Conservation (phyloP, 352 stramenopile species). For the Halophytophthora batemanensis region DNA sequence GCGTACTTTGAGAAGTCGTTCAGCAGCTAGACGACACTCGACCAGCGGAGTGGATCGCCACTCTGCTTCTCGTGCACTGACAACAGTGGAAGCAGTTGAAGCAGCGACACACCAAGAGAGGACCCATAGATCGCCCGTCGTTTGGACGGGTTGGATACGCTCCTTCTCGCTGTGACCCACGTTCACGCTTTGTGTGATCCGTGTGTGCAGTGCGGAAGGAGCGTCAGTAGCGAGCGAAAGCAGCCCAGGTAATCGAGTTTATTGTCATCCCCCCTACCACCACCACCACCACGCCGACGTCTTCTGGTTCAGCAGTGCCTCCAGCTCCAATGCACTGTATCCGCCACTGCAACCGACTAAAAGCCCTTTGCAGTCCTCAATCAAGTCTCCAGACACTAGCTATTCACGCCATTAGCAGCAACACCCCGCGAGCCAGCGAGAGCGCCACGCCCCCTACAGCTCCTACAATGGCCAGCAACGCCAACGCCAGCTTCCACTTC, state of each 20-base stretch:
- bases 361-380: no score
- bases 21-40: slow-evolving; percentile 8
- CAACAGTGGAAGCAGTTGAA: slow-evolving; percentile 8
- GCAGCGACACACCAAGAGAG: slow-evolving; percentile 8
- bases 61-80: slow-evolving; percentile 1
- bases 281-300: no score
- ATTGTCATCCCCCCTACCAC: no score
- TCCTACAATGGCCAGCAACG: slow-evolving; percentile 35
- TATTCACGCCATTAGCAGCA: slow-evolving; percentile 16
- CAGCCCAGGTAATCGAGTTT: neutral
- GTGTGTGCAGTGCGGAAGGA: no score
- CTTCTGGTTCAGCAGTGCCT: no score
- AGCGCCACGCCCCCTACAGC: slow-evolving; percentile 21
- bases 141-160: neutral
- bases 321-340: no score
- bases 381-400: no score
- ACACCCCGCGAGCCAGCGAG: slow-evolving; percentile 11
- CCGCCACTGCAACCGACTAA: no score
- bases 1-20: slow-evolving; percentile 91
- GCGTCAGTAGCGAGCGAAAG: slow-evolving; percentile 5
- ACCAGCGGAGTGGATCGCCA: slow-evolving; percentile 5
- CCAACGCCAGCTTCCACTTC: slow-evolving; percentile 63
- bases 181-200: no score
- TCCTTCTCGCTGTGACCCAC: neutral
- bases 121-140: slow-evolving; percentile 1